These are phyloP conservation scores for Thecamonas trahens DNA, from an alignment of 78 protist species.

Conservation along the genomic window DNA sequence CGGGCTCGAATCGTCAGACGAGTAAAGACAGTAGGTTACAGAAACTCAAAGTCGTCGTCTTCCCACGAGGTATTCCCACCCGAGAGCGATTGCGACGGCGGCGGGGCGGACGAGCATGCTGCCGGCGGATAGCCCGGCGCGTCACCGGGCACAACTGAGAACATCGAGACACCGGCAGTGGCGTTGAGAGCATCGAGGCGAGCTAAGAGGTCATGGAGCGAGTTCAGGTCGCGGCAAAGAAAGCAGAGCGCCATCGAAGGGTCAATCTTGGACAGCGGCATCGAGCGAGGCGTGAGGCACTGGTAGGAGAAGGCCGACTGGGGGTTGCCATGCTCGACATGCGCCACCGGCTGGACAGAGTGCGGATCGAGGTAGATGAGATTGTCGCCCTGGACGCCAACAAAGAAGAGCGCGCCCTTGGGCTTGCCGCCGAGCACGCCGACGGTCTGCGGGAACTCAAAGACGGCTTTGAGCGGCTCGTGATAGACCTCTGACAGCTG, in stretches of 20 bases:
- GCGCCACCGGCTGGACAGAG: background rate
- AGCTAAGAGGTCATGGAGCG: background rate
- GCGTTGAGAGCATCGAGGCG: too few relatives aligned
- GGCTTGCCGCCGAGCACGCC: constrained; percentile 21
- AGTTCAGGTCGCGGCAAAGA: background rate
- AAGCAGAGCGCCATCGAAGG: background rate
- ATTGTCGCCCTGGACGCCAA: background rate
- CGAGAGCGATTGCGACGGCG: too few relatives aligned
- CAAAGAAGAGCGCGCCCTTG: background rate
- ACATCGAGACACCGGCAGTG: too few relatives aligned
- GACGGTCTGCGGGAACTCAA: background rate
- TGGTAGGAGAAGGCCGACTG: background rate
- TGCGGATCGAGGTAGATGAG: background rate
- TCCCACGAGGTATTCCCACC: too few relatives aligned
- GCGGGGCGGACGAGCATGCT: too few relatives aligned
- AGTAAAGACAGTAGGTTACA: too few relatives aligned
- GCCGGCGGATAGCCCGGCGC: too few relatives aligned
- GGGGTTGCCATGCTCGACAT: background rate
- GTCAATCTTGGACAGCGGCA: background rate
- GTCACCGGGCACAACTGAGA: too few relatives aligned
- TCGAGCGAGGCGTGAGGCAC: background rate
- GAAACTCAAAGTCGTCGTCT: too few relatives aligned
- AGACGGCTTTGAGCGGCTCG: background rate
- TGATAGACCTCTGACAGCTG: background rate
- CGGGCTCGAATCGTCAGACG: too few relatives aligned